Conservation (phyloP, 805 yeast species). For the Yarrowia deformans region DNA sequence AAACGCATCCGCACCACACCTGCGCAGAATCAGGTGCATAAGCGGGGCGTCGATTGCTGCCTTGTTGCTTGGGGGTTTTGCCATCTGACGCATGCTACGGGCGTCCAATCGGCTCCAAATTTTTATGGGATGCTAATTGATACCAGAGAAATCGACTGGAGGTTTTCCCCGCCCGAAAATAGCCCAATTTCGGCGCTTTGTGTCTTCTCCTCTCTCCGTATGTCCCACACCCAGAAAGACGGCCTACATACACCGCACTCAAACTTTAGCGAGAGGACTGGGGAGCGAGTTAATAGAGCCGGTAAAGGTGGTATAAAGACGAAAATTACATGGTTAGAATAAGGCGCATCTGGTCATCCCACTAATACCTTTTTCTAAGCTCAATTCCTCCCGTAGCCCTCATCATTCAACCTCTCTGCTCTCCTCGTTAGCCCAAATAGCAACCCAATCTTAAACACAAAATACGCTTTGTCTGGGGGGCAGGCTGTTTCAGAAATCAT, state of each 20-base stretch:
- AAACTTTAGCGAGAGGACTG: background rate
- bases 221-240: slow-evolving; percentile 5
- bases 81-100: no score
- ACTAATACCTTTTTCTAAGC: background rate
- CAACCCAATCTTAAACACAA: slow-evolving; percentile 25
- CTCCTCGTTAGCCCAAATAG: background rate
- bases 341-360: no score
- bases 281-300: no score
- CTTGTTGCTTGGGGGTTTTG: background rate
- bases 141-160: background rate
- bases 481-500: background rate
- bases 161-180: background rate
- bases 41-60: slow-evolving; percentile 5
- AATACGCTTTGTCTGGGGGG: background rate
- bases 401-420: no score
- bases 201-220: background rate
- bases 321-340: background rate
- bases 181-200: background rate
- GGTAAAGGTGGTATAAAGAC: background rate
- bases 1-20: background rate
- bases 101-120: no score
- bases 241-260: background rate
- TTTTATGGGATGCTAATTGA: background rate
- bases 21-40: slow-evolving; percentile 12
- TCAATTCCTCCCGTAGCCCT: background rate